Base-by-base conservation (phyloP, 352 stramenopile species). In the Phytophthora parvispora region DNA sequence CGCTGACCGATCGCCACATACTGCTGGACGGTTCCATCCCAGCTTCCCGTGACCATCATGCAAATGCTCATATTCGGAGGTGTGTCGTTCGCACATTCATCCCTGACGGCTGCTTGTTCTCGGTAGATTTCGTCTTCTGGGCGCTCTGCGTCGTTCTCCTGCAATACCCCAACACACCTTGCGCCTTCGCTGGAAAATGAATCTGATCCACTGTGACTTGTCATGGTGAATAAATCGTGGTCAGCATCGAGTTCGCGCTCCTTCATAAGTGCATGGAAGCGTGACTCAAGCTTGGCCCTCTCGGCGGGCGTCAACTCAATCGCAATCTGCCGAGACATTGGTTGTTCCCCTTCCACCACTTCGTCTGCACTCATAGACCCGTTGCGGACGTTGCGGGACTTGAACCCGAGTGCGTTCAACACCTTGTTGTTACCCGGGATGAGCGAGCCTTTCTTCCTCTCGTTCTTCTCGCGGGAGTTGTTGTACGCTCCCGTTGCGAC, bases 1-100 rank as follows among this genome's bases (percentile, higher is more conserved):
- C 81, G 64, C 12, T 88, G 58, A 29, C 89, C 92, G 25, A 98
- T 87, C 2, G 78, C 84, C 24, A 95, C 79, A 55, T 85, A 95
- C 28, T 91, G 86, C 42, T 93, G 73, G 1, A 97, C 75, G 34
- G 64, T 87, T 60, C 94, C 88, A 28, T 75, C 77, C 79, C 86
- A 92, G 16, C 63, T 90, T 0, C 91, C 91, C 6, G 76, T 86
- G 18, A 68, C 80, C 56, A 92, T 73, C 69, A 94, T 80, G 48
- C 81, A 89, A 61, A 94, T 87, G 36, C 88, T 93, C 81, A 94
- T 89, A 53, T 71, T 77, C 10, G 79, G 42, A 20, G 45, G 38
- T n/a, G 51, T 69, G 43, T 50, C 59, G 27, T 56, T 61, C 13
- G 76, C n/a, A 36, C 60, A 71, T 34, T 64, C 55, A 13, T 24